These are phyloP conservation scores for Hymenoscyphus occultus DNA, from an alignment of 2,329 filamentous ascomycete species.

Conservation along the genomic window DNA sequence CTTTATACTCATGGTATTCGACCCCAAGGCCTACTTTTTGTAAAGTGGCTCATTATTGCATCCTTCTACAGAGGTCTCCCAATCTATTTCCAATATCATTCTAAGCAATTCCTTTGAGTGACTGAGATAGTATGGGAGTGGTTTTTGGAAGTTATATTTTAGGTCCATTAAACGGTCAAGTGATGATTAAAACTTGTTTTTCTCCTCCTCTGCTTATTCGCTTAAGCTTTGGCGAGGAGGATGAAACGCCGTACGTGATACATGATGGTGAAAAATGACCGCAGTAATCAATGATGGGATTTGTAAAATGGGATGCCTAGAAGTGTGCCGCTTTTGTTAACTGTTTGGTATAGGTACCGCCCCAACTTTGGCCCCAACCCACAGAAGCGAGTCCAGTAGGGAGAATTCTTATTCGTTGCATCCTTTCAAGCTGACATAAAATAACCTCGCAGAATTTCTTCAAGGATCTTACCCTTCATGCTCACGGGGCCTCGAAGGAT, in stretches of 20 bases:
- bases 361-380: background rate
- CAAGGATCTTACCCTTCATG: background rate
- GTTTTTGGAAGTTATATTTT: background rate
- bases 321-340: background rate
- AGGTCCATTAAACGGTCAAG: background rate
- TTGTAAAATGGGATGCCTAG: background rate
- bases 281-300: background rate
- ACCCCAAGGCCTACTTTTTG: background rate
- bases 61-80: background rate
- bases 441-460: background rate
- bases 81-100: background rate
- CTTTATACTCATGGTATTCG: background rate
- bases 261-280: background rate
- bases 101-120: background rate
- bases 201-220: background rate
- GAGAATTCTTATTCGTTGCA: background rate
- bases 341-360: background rate
- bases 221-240: background rate
- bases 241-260: background rate
- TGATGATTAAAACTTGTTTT: background rate
- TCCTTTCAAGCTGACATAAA: background rate
- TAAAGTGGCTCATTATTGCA: background rate
- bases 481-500: background rate
- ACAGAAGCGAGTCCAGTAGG: background rate
- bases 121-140: background rate